phyloP scores from a whole-genome alignment of 1,284 basidiomycete genomes.

The Moesziomyces sp. region DNA sequence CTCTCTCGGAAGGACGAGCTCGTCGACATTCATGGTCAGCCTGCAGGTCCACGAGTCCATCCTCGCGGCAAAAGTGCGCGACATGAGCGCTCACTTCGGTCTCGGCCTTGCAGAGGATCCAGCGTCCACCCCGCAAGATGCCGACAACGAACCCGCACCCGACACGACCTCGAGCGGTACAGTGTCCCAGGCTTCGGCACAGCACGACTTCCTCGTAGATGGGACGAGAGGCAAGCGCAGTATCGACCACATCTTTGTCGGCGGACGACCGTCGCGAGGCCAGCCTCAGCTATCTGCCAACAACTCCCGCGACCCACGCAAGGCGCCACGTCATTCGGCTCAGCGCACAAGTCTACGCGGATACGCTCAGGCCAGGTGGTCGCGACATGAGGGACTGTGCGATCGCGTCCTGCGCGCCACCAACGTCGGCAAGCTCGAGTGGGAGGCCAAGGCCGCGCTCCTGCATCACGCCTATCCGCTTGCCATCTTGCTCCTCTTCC shows the following conservation, averaged over 20 bases:
- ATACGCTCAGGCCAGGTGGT: conserved; percentile 41
- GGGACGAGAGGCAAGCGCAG: not conserved
- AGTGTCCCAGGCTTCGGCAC: no score
- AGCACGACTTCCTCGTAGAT: no score
- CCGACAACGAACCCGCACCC: conserved; percentile 1
- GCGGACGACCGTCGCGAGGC: not conserved
- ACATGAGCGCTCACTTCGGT: conserved; percentile 32
- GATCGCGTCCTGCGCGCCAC: conserved; percentile 32
- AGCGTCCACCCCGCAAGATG: not conserved
- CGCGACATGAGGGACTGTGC: conserved; percentile 34
- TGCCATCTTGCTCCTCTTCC: conserved; percentile 44
- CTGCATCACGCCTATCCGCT: conserved; percentile 41
- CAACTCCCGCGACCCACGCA: not conserved
- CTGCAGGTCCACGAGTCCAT: conserved; percentile 44
- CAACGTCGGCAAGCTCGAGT: conserved; percentile 44
- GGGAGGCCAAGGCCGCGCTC: conserved; percentile 54
- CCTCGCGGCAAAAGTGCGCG: conserved; percentile 36
- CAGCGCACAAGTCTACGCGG: conserved; percentile 31
- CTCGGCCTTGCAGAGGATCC: conserved; percentile 28
- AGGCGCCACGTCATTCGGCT: conserved; percentile 13
- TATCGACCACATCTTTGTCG: conserved; percentile 18
- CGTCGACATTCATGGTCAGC: conserved; percentile 24
- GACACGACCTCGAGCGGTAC: no score
- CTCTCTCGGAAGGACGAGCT: conserved; percentile 8
- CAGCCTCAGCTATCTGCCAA: not conserved